Evolutionary conservation across 2,329 filamentous ascomycete genomes (phyloP), one percentile per base, ranked within the genome.

Genomic region (Fusarium sp.): DNA sequence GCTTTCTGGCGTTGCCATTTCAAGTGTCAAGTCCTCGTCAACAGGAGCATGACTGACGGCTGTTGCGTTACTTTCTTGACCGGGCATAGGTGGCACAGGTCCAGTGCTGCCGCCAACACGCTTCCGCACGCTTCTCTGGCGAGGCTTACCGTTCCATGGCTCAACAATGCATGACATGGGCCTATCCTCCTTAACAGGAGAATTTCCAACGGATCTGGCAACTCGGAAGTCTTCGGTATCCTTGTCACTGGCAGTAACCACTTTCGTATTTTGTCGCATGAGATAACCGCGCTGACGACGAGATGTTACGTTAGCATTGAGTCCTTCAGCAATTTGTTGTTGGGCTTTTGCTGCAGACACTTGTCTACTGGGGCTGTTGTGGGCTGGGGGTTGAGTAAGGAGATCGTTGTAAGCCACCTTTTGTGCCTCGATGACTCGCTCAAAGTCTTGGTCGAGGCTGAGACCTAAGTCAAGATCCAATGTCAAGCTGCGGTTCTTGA

Each of bases 191-290:
- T 97, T 94, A 35, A 91, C 80, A 7, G 94, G 91, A 10, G 93
- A 94, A 77, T 89, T 92, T 21, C 89, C 90, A 19, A 88, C 89
- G 33, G 92, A 91, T 62, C 90, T 89, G 28, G 87, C 86, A 30
- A 86, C 81, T 81, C 85, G 82, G 73, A 83, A 73, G 82, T 91
- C 79, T 81, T 92, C 86, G 37, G 86, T 83, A 71, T 92, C 87
- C 74, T 93, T 92, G 81, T 94, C 92, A 80, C 92, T 97, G n/a
- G 96, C 96, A 56, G 97, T 91, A 57, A 99, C 94, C 60, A 99
- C 89, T 83, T 98, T 98, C 7, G 96, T 98, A 83, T 98, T 99
- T 79, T 99, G 96, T 79, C 96, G 92, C 96, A 98, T 99, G 50
- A 98, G 88, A 80, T 99, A 99, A 64, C 96, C 96, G 86, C 97